A percentile compares a stretch with the other conserved stretches of the same genome.
Evolutionary conservation across 148 eudicot genomes (phyloP).

Genomic region (Rhododendron mucronatum): DNA sequence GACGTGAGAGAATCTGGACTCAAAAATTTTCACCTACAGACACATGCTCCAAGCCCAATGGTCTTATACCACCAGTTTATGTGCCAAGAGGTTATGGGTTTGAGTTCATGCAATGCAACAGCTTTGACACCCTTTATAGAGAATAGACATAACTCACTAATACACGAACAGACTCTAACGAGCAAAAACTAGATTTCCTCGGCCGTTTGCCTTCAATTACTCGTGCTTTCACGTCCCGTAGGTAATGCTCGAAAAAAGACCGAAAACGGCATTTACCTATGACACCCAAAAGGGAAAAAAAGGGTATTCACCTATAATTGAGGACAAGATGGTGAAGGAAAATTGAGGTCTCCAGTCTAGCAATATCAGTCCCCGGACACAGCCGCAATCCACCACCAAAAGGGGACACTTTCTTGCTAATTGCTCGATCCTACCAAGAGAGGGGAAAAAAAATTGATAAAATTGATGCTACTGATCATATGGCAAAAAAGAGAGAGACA

Average conservation of each 20-base stretch:
- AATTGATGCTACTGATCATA: not conserved
- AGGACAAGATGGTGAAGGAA: constrained; percentile 50
- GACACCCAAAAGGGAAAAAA: not conserved
- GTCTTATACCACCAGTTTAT: not conserved
- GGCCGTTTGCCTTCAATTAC: too few relatives aligned
- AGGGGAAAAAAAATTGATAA: not conserved
- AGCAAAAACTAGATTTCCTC: too few relatives aligned
- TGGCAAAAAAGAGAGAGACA: not conserved
- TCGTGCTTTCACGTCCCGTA: too few relatives aligned
- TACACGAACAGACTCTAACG: not conserved
- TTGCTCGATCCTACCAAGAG: constrained; percentile 25
- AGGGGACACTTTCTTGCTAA: constrained; percentile 31
- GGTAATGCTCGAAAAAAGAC: too few relatives aligned
- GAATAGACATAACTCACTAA: not conserved
- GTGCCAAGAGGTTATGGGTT: not conserved
- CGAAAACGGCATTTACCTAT: not conserved
- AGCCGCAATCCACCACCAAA: constrained; percentile 51
- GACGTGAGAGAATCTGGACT: not conserved
- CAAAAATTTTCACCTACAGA: not conserved
- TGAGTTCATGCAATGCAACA: not conserved
- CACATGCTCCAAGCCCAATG: not conserved
- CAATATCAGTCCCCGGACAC: constrained; percentile 48
- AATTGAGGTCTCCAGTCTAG: constrained; percentile 35
- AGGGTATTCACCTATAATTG: constrained; percentile 27
- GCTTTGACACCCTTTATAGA: not conserved